Conservation (phyloP, 1,284 basidiomycete genomes). For the Cutaneotrichosporon cutaneum region DNA sequence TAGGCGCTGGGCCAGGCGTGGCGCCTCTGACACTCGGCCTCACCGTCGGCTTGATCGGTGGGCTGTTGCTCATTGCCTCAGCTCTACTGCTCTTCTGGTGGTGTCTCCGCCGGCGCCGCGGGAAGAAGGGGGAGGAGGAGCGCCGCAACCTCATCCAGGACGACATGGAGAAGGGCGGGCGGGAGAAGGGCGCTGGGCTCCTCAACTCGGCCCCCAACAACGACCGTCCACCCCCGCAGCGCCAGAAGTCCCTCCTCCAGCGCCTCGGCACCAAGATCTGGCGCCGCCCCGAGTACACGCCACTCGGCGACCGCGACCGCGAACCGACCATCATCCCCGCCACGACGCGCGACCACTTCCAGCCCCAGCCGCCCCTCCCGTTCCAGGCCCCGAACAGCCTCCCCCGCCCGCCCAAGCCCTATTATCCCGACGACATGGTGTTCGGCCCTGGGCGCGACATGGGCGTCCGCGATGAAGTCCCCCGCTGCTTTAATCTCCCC, state of each 20-base stretch:
- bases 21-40: background rate
- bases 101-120: conserved; percentile 2
- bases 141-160: background rate
- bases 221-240: background rate
- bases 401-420: background rate
- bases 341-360: background rate
- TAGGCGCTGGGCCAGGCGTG: background rate
- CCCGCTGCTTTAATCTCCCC: background rate
- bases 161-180: background rate
- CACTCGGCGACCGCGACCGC: background rate
- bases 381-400: background rate
- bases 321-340: background rate
- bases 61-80: background rate
- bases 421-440: background rate
- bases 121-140: background rate
- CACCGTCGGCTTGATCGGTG: background rate
- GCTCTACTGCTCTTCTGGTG: background rate
- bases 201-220: background rate
- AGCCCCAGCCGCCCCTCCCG: background rate
- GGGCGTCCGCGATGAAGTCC: background rate
- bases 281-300: background rate
- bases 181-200: background rate
- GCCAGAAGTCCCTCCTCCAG: background rate
- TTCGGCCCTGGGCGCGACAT: background rate
- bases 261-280: conserved; percentile 4